phyloP scores from a whole-genome alignment of 2,329 filamentous ascomycete genomes.

The Talaromyces sp. region DNA sequence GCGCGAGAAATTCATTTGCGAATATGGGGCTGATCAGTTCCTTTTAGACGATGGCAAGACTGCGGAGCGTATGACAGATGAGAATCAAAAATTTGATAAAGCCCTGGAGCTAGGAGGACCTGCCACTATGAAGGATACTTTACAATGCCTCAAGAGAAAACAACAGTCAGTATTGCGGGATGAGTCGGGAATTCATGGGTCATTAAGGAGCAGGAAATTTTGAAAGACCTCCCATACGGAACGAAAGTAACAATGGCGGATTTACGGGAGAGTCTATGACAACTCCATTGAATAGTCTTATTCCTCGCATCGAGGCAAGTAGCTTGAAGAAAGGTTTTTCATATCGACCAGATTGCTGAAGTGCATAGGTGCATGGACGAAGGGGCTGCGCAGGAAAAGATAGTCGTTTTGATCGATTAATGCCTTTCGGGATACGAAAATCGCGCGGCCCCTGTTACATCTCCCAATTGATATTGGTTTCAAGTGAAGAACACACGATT shows the following conservation, averaged over 20 bases:
- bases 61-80: constrained; percentile 27
- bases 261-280: background rate
- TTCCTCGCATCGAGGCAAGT: background rate
- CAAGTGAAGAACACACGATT: too few relatives aligned
- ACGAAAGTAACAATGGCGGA: background rate
- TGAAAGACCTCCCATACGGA: background rate
- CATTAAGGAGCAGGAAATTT: background rate
- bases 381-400: constrained; percentile 39
- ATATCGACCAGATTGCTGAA: constrained; percentile 40
- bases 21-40: constrained; percentile 38
- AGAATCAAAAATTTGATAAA: constrained; percentile 35
- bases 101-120: constrained; percentile 16
- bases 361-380: constrained; percentile 42
- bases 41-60: constrained; percentile 40
- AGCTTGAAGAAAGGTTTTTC: background rate
- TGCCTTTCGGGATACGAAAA: background rate
- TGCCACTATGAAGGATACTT: background rate
- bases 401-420: constrained; percentile 27
- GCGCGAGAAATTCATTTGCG: constrained; percentile 32
- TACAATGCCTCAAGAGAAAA: background rate
- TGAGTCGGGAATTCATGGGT: background rate
- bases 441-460: background rate
- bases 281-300: background rate
- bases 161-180: background rate
- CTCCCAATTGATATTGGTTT: too few relatives aligned